phyloP scores from a whole-genome alignment of 2,329 filamentous ascomycete genomes.

The Cercospora sp. region DNA sequence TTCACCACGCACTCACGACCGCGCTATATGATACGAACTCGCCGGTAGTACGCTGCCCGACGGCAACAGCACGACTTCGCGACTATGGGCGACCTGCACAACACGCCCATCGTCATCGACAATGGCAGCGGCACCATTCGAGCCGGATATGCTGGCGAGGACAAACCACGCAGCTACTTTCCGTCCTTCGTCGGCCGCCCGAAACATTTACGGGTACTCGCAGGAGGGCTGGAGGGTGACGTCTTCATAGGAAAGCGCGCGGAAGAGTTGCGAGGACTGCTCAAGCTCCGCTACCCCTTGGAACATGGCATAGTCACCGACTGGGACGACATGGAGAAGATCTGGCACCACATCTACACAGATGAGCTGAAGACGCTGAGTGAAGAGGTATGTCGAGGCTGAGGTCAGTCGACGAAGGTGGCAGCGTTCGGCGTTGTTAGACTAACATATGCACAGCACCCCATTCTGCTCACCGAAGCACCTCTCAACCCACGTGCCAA shows the following conservation, averaged over 20 bases:
- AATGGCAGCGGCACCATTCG: slow-evolving; percentile 98
- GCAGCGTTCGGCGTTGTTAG: neutral
- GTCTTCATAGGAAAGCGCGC: slow-evolving; percentile 94
- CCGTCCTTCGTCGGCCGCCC: slow-evolving; percentile 95
- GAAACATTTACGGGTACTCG: slow-evolving; percentile 90
- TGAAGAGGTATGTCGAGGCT: slow-evolving; percentile 69
- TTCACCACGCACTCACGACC: neutral
- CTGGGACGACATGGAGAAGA: slow-evolving; percentile 99
- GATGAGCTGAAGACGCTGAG: slow-evolving; percentile 95
- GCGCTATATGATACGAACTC: slow-evolving; percentile 21
- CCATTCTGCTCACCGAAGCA: slow-evolving; percentile 92
- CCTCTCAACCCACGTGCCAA: slow-evolving; percentile 94
- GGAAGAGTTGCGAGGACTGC: slow-evolving; percentile 82
- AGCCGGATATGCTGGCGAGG: slow-evolving; percentile 93
- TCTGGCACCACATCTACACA: slow-evolving; percentile 97
- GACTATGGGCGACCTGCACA: slow-evolving; percentile 75
- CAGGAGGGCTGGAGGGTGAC: slow-evolving; percentile 94
- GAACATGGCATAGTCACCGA: slow-evolving; percentile 98
- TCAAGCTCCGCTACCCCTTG: slow-evolving; percentile 94
- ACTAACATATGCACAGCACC: slow-evolving; percentile 61
- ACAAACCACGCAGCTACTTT: slow-evolving; percentile 94
- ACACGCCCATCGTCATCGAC: slow-evolving; percentile 97
- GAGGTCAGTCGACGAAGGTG: slow-evolving; percentile 23
- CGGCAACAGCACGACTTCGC: slow-evolving; percentile 19
- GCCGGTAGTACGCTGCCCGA: slow-evolving; percentile 26